Evolutionary conservation across 1,284 basidiomycete genomes (phyloP), one percentile per base, ranked within the genome.

Genomic region (Fomitopsis palustris): DNA sequence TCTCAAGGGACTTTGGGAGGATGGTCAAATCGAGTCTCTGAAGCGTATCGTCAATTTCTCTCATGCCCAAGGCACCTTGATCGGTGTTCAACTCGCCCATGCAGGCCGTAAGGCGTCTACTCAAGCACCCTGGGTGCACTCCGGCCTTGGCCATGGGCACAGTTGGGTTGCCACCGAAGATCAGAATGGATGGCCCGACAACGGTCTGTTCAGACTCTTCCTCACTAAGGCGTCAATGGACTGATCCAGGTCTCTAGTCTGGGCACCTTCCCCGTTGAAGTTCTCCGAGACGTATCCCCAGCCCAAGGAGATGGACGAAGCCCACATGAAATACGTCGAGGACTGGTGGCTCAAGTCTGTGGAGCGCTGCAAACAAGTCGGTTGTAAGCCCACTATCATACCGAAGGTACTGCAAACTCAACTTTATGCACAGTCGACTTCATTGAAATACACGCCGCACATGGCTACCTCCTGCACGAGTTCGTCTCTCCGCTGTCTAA

Each of bases 51-150:
- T 92, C 62, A 82, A 88, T 43, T 92, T 91, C 60, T 85, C 88
- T 23, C 91, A 94, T 70, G 81, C 85, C 1, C 85, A 92, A 64
- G 80, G 82, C 55, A 77, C 85, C 60, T 81, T 83, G 62, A 84
- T 94, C 21, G 93, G 85, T 8, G 83, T 96, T 54, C 93, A 96
- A 72, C 81, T 96, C 16, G 85, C 84, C 0, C 93, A 95, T 67
- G 90, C 90, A 0, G 92, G 92, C 0, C 77, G 92, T 27, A 94
- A 94, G 73, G 86, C 86, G 0, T 82, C 81, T 9, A 80, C 77
- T 0, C 64, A 77, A 12, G 78, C 83, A 1, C 85, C 87, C 0
- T 90, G 85, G 85, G 72, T 86, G 27, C 75, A 75, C 62, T 66
- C 64, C 16, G 69, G 72, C 41, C 53, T 69, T 68, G 10, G 59